Evolutionary conservation across 2,329 filamentous ascomycete genomes (phyloP), one percentile per base, ranked within the genome.

Genomic region (Leptographium radiaticola): DNA sequence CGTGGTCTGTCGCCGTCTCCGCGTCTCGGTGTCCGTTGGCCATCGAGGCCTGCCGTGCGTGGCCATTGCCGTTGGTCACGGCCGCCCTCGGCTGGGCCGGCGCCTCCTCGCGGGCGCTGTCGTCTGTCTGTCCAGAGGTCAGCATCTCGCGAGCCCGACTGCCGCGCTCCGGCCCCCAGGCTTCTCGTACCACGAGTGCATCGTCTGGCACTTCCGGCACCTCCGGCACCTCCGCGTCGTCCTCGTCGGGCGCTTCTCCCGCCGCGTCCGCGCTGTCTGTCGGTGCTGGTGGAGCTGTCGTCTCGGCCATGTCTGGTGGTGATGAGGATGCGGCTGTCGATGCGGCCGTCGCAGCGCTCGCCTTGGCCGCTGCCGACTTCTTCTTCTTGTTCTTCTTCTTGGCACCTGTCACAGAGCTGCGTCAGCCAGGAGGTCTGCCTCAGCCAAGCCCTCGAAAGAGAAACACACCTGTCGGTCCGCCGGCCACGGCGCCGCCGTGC

Each of bases 381-480:
- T 78, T 81, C 68, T 79, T 81, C 61, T 75, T 80, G 62, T 73
- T 75, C 64, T 73, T 75, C 69, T 77, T 80, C 69, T 78, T 80
- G 67, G 75, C 77, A 50, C 71, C 62, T 61, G 68, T 31, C 38
- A 43, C 70, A 71, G 63, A 55, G 60, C 34, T 15, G 15, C n/a
- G 31, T 44, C 47, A 47, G 46, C 18, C 4, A 40, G 39, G 16
- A 51, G 18, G 20, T n/a, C 6, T 11, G 15, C 11, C 18, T 25
- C 25, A 25, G 25, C 25, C n/a, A 18, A 36, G 12, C 25, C 31
- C 12, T 47, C 18, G 13, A 43, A 10, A 25, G 25, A 25, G 5
- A 3, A 31, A 54, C 54, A 31, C 50, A 59, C 54, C 54, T 57
- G 50, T 52, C 56, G 52, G 47, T 15, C 47, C 40, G 13, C 11